Evolutionary conservation across 176 grass and related monocot genomes (phyloP), one percentile per base, ranked within the genome.

Genomic region (Puya raimondii): DNA sequence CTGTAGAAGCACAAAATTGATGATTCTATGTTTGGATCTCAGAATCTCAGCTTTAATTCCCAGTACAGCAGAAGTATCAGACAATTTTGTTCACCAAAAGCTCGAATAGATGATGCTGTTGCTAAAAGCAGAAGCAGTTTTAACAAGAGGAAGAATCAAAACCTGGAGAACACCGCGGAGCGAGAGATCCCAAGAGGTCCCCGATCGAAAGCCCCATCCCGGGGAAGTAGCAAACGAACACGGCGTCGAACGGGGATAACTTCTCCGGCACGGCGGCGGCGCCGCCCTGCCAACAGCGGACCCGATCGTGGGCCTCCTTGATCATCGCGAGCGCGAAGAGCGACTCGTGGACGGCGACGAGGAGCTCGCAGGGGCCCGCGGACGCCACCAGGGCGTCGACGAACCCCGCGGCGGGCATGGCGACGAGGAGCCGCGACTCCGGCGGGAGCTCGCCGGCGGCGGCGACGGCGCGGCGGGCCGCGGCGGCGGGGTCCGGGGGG

Each of bases 161-260:
- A 91, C 88, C 88, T 87, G 86, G 78, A 51, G 65, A 80, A 72
- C 81, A 91, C 61, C 81, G 81, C 65, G 71, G 80, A 5, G 73
- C 68, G 58, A 92, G 74, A 23, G 84, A 81, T 9, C 50, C 77
- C 61, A 97, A 71, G 68, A 97, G 73, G 70, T 79, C 75, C 0
- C 68, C 81, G 1, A 82, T 15, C 11, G 93, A 87, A 64, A 92
- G 47, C 12, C 81, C 80, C 86, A 97, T 92, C 51, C 89, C 93
- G 15, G 93, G 89, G 76, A 97, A 87, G 76, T 97, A 97, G 78
- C 86, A 92, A 12, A 92, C 74, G 77, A 97, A 97, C 51, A 87
- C 77, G 0, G 54, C 84, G 67, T 97, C 84, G 56, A 92, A 96
- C 2, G 82, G 68, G 20, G 78, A 33, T 49, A 97, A 88, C 78